These are phyloP conservation scores for Arthrobotrys conoides DNA, from an alignment of 2,329 filamentous ascomycete species.

Conservation along the genomic window DNA sequence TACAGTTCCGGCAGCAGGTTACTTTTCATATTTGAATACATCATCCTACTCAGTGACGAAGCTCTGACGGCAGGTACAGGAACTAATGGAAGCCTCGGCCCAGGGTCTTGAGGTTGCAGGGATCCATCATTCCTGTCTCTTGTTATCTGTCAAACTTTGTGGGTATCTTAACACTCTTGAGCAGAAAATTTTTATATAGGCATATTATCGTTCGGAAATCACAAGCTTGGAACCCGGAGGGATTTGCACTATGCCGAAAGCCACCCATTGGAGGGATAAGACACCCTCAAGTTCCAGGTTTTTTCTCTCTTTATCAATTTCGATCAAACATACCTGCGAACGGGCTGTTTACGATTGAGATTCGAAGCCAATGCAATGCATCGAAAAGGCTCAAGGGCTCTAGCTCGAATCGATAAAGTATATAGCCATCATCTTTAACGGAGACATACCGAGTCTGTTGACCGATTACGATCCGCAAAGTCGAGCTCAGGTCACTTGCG, in stretches of 20 bases:
- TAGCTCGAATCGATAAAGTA: conserved; percentile 22
- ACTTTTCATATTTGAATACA: conserved; percentile 25
- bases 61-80: conserved; percentile 54
- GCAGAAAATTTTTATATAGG: conserved; percentile 16
- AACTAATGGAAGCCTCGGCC: conserved; percentile 39
- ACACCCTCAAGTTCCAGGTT: conserved; percentile 14
- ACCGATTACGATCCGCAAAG: conserved; percentile 22
- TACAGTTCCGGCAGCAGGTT: conserved; percentile 36
- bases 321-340: not conserved
- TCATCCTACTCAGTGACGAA: conserved; percentile 42
- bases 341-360: not conserved
- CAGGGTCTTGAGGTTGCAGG: conserved; percentile 28
- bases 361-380: conserved; percentile 27
- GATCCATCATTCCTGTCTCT: conserved; percentile 10
- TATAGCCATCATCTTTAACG: conserved; percentile 22
- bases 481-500: conserved; percentile 33
- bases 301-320: not conserved
- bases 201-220: conserved; percentile 32
- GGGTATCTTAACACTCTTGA: not conserved
- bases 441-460: conserved; percentile 55
- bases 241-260: conserved; percentile 46
- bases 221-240: conserved; percentile 37
- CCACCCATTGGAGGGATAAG: conserved; percentile 25
- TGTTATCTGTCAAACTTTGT: conserved; percentile 33
- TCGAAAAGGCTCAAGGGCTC: conserved; percentile 2